Percentiles rank a stretch among this genome's conserved stretches.
Evolutionary conservation across 306 rosid genomes (phyloP).

Genomic region (Morella rubra): DNA sequence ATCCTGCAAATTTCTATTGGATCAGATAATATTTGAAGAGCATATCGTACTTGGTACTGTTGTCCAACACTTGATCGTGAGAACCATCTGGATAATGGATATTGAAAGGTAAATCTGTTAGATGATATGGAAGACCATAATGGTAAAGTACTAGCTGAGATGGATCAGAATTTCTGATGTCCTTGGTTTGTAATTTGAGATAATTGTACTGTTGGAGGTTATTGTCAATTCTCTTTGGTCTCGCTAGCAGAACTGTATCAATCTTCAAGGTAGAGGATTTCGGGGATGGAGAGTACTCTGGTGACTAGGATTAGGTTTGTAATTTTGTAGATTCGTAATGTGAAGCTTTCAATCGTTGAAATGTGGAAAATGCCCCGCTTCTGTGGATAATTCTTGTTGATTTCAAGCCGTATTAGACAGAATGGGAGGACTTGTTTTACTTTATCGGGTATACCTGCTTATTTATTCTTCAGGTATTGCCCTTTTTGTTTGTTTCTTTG

Average conservation of each 20-base stretch:
- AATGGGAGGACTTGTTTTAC: conserved; percentile 19
- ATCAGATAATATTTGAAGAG: not conserved
- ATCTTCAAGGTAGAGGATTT: conserved; percentile 23
- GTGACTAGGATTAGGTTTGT: conserved; percentile 25
- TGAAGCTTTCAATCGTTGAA: conserved; percentile 23
- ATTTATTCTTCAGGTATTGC: too few species aligned
- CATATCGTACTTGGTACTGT: conserved; percentile 5
- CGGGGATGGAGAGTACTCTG: conserved; percentile 36
- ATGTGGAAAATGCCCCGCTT: conserved; percentile 21
- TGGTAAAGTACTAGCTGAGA: not conserved
- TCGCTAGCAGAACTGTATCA: conserved; percentile 20
- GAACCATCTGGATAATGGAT: not conserved
- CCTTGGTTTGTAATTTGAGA: conserved; percentile 37
- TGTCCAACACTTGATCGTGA: conserved; percentile 9
- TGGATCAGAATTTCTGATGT: conserved; percentile 19
- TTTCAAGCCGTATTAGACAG: conserved; percentile 14
- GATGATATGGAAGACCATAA: conserved; percentile 7
- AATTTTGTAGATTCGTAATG: conserved; percentile 19
- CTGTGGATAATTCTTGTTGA: conserved; percentile 23
- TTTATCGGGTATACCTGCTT: not conserved
- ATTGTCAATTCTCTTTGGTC: conserved; percentile 31
- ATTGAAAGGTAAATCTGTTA: conserved; percentile 28
- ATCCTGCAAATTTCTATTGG: not conserved
- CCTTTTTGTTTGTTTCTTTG: too few species aligned
- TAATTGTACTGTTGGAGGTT: conserved; percentile 42